Evolutionary conservation across 1,284 basidiomycete genomes (phyloP).

Genomic region (Agaricales sp.): DNA sequence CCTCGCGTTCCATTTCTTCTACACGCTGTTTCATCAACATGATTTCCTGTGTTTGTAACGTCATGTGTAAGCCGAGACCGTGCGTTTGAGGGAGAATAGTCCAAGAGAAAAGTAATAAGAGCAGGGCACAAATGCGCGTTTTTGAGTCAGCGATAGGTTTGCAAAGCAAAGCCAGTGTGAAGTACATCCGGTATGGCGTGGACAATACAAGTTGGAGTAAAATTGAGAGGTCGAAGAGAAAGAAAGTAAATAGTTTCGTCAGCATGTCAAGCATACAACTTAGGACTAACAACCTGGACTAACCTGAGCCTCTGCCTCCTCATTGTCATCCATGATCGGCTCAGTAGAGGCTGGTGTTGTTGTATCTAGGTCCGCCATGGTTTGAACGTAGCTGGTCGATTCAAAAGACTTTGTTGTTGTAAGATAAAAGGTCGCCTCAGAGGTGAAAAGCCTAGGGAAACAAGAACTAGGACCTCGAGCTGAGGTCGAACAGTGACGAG

Average conservation of each 20-base stretch:
- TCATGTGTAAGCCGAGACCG: too few species aligned
- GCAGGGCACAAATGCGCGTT: neutral
- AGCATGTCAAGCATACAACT: too few species aligned
- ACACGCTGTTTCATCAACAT: slow-evolving; percentile 87
- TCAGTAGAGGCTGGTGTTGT: slow-evolving; percentile 24
- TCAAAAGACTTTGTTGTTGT: too few species aligned
- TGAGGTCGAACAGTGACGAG: too few species aligned
- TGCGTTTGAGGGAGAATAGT: too few species aligned
- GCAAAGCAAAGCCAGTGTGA: neutral
- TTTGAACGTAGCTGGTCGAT: too few species aligned
- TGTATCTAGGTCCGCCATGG: slow-evolving; percentile 25
- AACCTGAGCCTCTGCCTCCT: slow-evolving; percentile 51
- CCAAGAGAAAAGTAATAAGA: neutral
- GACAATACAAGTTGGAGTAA: neutral
- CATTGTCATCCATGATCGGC: slow-evolving; percentile 38
- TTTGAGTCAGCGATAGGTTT: neutral
- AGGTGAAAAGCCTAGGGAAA: too few species aligned
- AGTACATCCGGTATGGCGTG: neutral
- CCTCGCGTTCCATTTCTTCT: slow-evolving; percentile 89
- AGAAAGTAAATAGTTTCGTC: too few species aligned
- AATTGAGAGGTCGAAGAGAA: too few species aligned
- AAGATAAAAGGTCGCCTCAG: too few species aligned
- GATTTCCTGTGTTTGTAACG: slow-evolving; percentile 45
- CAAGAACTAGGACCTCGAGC: too few species aligned
- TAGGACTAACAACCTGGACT: too few species aligned